Base-by-base conservation (phyloP, 805 yeast species). In the Metschnikowia baotianmanensis region DNA sequence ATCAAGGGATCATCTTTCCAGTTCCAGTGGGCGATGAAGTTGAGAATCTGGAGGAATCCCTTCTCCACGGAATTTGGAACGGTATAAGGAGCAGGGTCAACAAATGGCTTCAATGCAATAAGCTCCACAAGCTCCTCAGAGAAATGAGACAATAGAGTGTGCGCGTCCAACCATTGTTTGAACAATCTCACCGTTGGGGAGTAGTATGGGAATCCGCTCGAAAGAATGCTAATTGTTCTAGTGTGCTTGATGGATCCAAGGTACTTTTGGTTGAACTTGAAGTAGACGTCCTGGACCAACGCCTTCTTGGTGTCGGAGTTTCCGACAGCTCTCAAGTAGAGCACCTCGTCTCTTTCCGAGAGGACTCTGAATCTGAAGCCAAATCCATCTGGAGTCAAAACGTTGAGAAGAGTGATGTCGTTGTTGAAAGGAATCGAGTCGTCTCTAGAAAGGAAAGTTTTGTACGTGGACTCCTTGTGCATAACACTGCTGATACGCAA, bases 1-100 rank as follows among this genome's bases (percentile, higher is more conserved):
- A 90, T 77, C 46, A 93, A 65, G 1, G 96, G 84, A 34, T 83
- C 88, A 47, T 86, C 95, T 53, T 78, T 83, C 99, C 99, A 93
- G 61, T 93, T 89, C 99, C 99, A 93, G 31, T 64, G 65, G 19
- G 95, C 74, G 32, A 93, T 60, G 53, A 83, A 86, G 34, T 77
- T 69, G 27, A 93, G 59, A 10, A 82, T 75, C 44, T 93, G 81
- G 43, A 86, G 66, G 58, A 93, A 88, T 5, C 96, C 99, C 40
- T 83, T 75, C 47, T 80, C 82, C 7, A 83, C 80, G 40, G 91
- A 81, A 20, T 83, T 78, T 3, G 99, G 98, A 2, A 79, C 74
- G 1, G 79, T 72, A 64, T 76, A 90, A n/a, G 97, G 96, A 0
- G 86, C 81, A 7, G 90, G 82, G 56, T 89, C 95, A 33, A 88